phyloP scores from a whole-genome alignment of 106 monocot genomes.

The Acorus calamus region DNA sequence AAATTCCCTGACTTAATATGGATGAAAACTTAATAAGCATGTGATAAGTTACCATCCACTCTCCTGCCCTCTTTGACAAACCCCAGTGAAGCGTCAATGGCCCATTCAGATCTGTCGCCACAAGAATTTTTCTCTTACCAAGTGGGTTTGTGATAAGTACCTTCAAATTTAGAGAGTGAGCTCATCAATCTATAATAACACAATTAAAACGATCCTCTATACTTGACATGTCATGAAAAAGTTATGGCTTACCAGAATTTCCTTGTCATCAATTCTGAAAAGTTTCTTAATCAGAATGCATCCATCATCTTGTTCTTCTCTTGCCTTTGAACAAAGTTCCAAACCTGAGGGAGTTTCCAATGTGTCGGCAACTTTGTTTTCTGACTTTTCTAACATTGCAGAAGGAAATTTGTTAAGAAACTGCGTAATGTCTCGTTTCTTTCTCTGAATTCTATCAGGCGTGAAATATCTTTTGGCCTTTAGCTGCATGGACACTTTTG shows the following conservation, averaged over 20 bases:
- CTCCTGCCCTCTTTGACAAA: conserved; percentile 50
- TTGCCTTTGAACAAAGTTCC: conserved; percentile 33
- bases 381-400: conserved; percentile 12
- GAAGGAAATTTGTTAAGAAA: conserved; percentile 39
- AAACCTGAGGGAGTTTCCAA: conserved; percentile 29
- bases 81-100: conserved; percentile 90
- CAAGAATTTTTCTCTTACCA: conserved; percentile 59
- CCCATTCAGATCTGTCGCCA: conserved; percentile 50
- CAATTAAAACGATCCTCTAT: too few species aligned
- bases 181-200: background rate
- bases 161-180: conserved; percentile 26
- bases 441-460: conserved; percentile 52
- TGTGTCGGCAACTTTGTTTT: conserved; percentile 8
- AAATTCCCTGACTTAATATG: background rate
- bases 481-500: conserved; percentile 49
- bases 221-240: background rate
- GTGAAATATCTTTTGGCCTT: conserved; percentile 56
- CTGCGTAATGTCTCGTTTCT: conserved; percentile 61
- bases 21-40: background rate
- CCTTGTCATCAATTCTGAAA: conserved; percentile 59
- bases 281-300: conserved; percentile 44
- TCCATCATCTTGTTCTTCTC: conserved; percentile 43
- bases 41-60: conserved; percentile 69
- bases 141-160: conserved; percentile 37
- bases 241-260: conserved; percentile 47